Conservation (phyloP, 352 stramenopile species). For the Phytophthora macrochlamydospora region DNA sequence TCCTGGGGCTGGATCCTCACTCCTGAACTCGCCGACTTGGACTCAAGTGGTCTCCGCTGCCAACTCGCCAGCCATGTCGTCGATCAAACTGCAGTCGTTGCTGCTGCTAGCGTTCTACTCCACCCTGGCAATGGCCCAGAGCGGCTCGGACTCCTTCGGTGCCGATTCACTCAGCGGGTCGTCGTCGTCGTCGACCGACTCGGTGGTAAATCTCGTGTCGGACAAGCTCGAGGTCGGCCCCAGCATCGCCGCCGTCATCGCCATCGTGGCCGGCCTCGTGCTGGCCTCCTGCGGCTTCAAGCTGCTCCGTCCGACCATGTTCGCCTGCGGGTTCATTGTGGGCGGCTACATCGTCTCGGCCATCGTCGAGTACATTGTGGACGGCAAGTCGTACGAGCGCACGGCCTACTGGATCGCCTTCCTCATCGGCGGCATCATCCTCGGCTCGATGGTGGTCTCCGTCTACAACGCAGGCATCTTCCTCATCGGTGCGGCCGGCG, state of each 20-base stretch:
- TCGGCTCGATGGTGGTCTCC: conserved; percentile 54
- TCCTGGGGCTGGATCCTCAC: conserved; percentile 8
- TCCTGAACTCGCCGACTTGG: conserved; percentile 14
- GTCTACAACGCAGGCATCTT: conserved; percentile 63
- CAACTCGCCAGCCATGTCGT: conserved; percentile 1
- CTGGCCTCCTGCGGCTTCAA: conserved; percentile 54
- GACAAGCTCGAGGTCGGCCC: conserved; percentile 37
- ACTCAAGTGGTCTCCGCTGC: not conserved
- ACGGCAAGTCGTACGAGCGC: conserved; percentile 48
- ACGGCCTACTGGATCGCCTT: conserved; percentile 61
- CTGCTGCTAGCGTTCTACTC: conserved; percentile 23
- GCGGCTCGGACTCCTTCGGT: conserved; percentile 6
- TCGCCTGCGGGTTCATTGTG: conserved; percentile 63
- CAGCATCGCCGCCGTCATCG: conserved; percentile 42
- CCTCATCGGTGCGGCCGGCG: conserved; percentile 47
- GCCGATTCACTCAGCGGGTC: conserved; percentile 20
- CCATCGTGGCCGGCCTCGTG: conserved; percentile 42
- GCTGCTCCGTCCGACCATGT: conserved; percentile 64
- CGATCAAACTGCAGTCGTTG: conserved; percentile 17
- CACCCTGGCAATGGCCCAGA: conserved; percentile 8
- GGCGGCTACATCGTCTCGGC: conserved; percentile 53
- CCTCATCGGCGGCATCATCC: conserved; percentile 47
- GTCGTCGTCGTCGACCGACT: conserved; percentile 20
- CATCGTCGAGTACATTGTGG: conserved; percentile 46
- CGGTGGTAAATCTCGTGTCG: conserved; percentile 27